Evolutionary conservation across 1,284 basidiomycete species (phyloP).

Genomic region (Cerrena zonata): DNA sequence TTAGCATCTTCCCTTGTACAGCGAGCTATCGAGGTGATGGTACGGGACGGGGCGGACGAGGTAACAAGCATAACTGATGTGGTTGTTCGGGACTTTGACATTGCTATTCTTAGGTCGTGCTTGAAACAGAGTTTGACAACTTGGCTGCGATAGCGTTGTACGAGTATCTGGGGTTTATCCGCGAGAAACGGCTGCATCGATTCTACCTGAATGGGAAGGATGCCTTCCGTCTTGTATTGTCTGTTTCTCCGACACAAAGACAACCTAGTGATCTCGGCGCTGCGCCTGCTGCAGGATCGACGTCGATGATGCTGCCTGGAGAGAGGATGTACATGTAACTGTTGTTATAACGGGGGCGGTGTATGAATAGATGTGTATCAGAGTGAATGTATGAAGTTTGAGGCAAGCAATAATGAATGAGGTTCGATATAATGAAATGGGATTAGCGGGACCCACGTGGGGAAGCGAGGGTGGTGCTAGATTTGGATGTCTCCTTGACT

Average conservation of each 20-base stretch:
- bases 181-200: slow-evolving; percentile 88
- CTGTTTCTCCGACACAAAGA: not conserved
- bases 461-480: no score
- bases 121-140: slow-evolving; percentile 98
- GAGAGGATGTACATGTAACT: not conserved
- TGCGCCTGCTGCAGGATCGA: not conserved
- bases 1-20: slow-evolving; percentile 4
- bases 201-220: slow-evolving; percentile 96
- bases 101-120: slow-evolving; percentile 60
- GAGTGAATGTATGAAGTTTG: no score
- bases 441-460: no score
- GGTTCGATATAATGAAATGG: no score
- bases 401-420: no score
- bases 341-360: no score
- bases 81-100: not conserved
- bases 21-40: slow-evolving; percentile 4
- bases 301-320: not conserved
- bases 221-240: slow-evolving; percentile 71
- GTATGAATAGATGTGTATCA: no score
- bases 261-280: not conserved
- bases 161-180: slow-evolving; percentile 87
- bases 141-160: slow-evolving; percentile 81
- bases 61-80: not conserved
- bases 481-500: no score
- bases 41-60: slow-evolving; percentile 2